A percentile compares a stretch with the other conserved stretches of the same genome.
These are phyloP conservation scores for Aspergillus indologenus DNA, from an alignment of 495 filamentous ascomycete genomes.

Conservation along the genomic window DNA sequence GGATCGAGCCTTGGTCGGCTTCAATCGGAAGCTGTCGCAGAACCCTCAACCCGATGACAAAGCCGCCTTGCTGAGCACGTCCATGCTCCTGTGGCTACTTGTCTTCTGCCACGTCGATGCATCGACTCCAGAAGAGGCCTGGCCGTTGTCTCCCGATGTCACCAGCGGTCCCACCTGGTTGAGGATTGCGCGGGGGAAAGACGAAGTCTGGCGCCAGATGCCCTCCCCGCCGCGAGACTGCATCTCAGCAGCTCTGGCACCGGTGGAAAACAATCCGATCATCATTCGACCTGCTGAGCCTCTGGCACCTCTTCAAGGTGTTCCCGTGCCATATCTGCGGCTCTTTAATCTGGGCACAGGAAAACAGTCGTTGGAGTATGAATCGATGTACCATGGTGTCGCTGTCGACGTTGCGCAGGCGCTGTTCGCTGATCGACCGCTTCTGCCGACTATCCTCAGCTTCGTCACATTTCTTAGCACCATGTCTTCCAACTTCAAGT, in stretches of 20 bases:
- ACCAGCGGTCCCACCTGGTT: background rate
- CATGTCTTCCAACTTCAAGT: background rate
- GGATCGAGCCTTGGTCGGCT: background rate
- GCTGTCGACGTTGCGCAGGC: background rate
- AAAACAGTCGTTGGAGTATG: background rate
- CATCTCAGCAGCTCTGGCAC: background rate
- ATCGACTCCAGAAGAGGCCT: background rate
- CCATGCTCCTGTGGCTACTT: background rate
- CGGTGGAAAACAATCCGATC: background rate
- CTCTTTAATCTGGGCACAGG: background rate
- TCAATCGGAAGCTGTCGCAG: background rate
- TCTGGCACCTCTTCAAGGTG: too few species aligned
- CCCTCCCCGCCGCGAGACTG: background rate
- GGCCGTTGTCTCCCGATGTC: background rate
- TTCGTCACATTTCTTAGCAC: background rate
- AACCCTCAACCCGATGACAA: background rate
- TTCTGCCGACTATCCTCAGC: background rate
- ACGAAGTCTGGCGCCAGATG: constrained; percentile 3
- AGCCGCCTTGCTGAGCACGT: background rate
- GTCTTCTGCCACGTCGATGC: background rate
- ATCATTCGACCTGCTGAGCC: background rate
- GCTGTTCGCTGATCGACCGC: background rate
- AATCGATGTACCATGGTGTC: background rate
- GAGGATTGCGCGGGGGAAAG: background rate
- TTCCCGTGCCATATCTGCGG: background rate